Base-by-base conservation (phyloP, 495 filamentous ascomycete genomes). In the Cercophora samala region DNA sequence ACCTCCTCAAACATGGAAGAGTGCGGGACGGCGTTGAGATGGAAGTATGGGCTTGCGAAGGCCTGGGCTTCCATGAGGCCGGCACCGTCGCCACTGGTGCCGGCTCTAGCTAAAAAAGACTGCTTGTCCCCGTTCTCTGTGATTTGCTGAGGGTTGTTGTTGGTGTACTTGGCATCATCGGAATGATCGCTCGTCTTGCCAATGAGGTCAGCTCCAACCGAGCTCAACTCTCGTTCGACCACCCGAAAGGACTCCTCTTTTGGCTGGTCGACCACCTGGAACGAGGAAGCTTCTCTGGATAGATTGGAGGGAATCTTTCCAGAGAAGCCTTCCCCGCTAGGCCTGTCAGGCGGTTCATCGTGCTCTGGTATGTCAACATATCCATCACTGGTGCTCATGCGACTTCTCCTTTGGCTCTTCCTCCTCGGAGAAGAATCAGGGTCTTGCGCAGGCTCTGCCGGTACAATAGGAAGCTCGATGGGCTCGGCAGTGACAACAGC, bases 21-120 rank as follows among this genome's bases (percentile, higher is more conserved):
- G 66, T 65, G 71, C 71, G 77, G 75, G 74, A 70, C 74, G 78
- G 80, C 80, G 71, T 81, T 79, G 60, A 71, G 74, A 62, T 72
- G 74, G 76, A 66, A 73, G 70, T 25, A 78, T 75, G 74, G 19
- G 13, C 23, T 9, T 55, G 24, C 17, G 64, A 77, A 76, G 66
- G 75, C 79, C 67, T 60, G 78, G 77, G 73, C 73, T 72, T 76
- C 76, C 73, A 74, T 80, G 78, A 81, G 70, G 80, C 85, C 84
- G 83, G 76, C 84, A 86, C 83, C 85, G 82, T 81, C 81, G 81
- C 82, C 86, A 84, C 79, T 77, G 80, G 80, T 85, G 79, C 76
- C 84, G 84, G 84, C 82, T 79, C 81, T 84, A 86, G 69, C 84
- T 86, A 86, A 86, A 86, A 86, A 86, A 86, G 82, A 83, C 78